These are phyloP conservation scores for Calonectria honghensis DNA, from an alignment of 2,329 filamentous ascomycete genomes.

Conservation along the genomic window DNA sequence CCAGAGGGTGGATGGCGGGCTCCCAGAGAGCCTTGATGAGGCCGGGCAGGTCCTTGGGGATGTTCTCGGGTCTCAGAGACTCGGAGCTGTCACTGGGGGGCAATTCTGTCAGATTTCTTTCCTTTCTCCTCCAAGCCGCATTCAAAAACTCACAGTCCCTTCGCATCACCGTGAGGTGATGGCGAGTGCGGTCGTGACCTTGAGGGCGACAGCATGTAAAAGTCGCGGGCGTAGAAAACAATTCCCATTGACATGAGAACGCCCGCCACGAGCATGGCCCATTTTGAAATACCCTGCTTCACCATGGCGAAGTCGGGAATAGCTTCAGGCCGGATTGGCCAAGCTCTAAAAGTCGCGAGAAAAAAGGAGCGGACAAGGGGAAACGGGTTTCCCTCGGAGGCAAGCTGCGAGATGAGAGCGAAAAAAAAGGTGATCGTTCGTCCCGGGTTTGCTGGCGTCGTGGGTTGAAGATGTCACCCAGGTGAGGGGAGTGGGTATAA, in stretches of 20 bases:
- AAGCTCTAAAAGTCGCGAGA: not conserved
- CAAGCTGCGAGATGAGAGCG: not conserved
- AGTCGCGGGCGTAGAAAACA: slow-evolving; percentile 35
- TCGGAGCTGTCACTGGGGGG: slow-evolving; percentile 17
- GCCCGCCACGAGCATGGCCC: slow-evolving; percentile 13
- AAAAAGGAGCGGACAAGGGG: slow-evolving; percentile 21
- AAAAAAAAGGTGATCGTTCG: not conserved
- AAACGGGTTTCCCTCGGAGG: not conserved
- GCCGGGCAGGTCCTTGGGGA: slow-evolving; percentile 32
- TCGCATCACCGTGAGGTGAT: not conserved
- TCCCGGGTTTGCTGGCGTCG: not conserved
- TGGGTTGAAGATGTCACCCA: not conserved
- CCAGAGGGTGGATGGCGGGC: slow-evolving; percentile 29
- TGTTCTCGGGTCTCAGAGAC: not conserved
- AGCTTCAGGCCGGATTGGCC: slow-evolving; percentile 6
- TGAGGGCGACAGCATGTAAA: slow-evolving; percentile 28
- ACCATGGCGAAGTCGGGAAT: slow-evolving; percentile 13
- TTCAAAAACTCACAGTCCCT: not conserved
- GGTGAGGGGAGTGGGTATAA: not conserved
- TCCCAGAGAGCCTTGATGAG: slow-evolving; percentile 34
- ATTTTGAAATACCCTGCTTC: slow-evolving; percentile 31
- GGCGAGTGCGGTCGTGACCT: not conserved
- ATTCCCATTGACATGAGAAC: slow-evolving; percentile 31
- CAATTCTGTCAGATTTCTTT: not conserved
- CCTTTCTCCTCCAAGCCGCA: not conserved